Conservation (phyloP, 2,329 filamentous ascomycete species). For the Westerdykella aurantiaca region DNA sequence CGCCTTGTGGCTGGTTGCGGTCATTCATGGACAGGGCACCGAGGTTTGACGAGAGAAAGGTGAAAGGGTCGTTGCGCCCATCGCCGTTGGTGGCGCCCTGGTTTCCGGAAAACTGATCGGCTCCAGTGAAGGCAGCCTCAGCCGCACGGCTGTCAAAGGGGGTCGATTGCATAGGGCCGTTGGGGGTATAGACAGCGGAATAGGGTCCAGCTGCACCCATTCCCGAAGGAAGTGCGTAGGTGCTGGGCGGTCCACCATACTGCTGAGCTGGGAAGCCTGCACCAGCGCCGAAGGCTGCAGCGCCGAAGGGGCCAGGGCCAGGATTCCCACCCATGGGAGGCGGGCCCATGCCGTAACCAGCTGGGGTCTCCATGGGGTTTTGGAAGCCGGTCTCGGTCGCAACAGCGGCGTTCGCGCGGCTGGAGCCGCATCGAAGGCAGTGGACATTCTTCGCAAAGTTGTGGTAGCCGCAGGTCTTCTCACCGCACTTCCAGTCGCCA, state of each 20-base stretch:
- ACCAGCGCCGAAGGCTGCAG: slow-evolving; percentile 60
- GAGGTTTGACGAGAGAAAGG: slow-evolving; percentile 71
- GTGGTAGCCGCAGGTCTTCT: slow-evolving; percentile 95
- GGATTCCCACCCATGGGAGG: slow-evolving; percentile 74
- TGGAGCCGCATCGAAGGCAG: slow-evolving; percentile 92
- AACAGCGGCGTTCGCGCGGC: slow-evolving; percentile 86
- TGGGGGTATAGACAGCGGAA: slow-evolving; percentile 71
- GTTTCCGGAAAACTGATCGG: slow-evolving; percentile 72
- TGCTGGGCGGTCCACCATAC: slow-evolving; percentile 80
- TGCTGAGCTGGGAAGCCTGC: slow-evolving; percentile 61
- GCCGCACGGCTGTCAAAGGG: slow-evolving; percentile 91
- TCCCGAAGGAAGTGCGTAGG: slow-evolving; percentile 82
- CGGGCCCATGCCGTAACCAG: slow-evolving; percentile 78
- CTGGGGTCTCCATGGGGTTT: slow-evolving; percentile 79
- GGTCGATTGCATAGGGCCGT: slow-evolving; percentile 71
- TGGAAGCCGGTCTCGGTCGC: slow-evolving; percentile 91
- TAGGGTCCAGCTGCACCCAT: slow-evolving; percentile 76
- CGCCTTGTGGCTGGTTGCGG: slow-evolving; percentile 36
- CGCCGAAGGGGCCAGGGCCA: slow-evolving; percentile 66
- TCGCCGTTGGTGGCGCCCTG: slow-evolving; percentile 64
- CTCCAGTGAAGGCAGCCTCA: slow-evolving; percentile 89
- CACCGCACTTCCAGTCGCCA: slow-evolving; percentile 98
- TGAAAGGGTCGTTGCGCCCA: slow-evolving; percentile 65
- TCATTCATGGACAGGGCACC: slow-evolving; percentile 65
- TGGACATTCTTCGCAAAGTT: slow-evolving; percentile 99